A percentile compares a stretch with the other conserved stretches of the same genome.
Conservation (phyloP, 768 basidiomycete species). For the Macrocybe gigantea region DNA sequence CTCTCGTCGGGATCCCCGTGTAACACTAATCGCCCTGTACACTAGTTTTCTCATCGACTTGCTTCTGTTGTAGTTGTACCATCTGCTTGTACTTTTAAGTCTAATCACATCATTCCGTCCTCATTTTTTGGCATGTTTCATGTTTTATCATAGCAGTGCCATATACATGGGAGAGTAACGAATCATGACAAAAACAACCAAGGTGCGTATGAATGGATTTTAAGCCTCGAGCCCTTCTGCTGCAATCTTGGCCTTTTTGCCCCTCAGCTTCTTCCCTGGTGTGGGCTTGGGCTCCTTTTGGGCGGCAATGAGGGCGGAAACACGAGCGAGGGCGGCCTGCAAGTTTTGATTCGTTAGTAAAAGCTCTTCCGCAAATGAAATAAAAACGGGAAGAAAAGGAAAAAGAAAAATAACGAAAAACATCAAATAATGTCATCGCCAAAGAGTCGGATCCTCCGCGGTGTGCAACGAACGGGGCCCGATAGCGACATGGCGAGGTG, state of each 20-base stretch:
- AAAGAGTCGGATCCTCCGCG: conserved; percentile 68
- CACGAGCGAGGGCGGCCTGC: conserved; percentile 72
- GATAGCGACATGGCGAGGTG: conserved; percentile 74
- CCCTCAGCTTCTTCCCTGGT: conserved; percentile 67
- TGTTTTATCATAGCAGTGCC: too few relatives aligned
- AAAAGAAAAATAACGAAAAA: conserved; percentile 11
- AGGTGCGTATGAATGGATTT: too few relatives aligned
- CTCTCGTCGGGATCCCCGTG: too few relatives aligned
- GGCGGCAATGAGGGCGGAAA: conserved; percentile 63
- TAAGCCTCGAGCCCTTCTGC: conserved; percentile 9
- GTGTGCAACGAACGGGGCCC: conserved; percentile 55
- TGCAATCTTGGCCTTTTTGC: conserved; percentile 50
- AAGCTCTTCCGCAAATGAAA: background rate
- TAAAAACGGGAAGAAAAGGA: conserved; percentile 10
- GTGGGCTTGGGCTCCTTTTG: conserved; percentile 66
- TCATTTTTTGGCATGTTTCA: too few relatives aligned
- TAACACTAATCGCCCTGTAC: too few relatives aligned
- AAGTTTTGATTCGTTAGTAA: conserved; percentile 20
- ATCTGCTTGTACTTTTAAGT: too few relatives aligned
- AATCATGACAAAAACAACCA: too few relatives aligned
- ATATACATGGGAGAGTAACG: too few relatives aligned
- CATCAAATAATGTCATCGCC: conserved; percentile 48
- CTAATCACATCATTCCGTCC: too few relatives aligned
- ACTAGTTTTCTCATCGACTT: too few relatives aligned
- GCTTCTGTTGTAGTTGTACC: too few relatives aligned